phyloP scores from a whole-genome alignment of 78 protist genomes.

The Dictyostelium discoideum region DNA sequence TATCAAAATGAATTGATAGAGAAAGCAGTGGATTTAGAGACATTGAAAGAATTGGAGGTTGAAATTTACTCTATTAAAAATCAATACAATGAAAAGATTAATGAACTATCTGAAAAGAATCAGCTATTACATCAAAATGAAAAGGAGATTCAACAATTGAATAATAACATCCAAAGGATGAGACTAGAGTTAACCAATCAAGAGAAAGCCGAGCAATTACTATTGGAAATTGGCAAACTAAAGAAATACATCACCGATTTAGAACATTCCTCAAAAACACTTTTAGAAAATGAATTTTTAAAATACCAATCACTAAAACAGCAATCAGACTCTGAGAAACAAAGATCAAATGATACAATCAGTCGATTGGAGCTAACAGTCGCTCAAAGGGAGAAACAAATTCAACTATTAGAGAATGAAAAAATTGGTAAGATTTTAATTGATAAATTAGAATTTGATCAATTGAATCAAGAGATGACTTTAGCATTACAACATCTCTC shows the following conservation, averaged over 20 bases:
- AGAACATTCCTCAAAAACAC: neutral
- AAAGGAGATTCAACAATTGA: neutral
- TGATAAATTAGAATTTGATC: neutral
- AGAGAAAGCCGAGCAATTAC: slow-evolving; percentile 3
- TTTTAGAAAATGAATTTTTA: neutral
- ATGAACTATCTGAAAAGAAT: neutral
- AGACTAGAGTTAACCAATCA: slow-evolving; percentile 24
- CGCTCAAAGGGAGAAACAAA: slow-evolving; percentile 6
- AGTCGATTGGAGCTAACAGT: neutral
- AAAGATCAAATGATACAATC: neutral
- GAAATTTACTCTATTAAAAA: neutral
- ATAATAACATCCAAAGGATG: neutral
- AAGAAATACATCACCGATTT: neutral
- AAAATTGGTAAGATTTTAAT: neutral
- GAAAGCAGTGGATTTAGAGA: neutral
- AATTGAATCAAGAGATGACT: neutral
- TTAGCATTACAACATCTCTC: neutral
- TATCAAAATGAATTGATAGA: neutral
- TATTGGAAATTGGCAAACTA: neutral
- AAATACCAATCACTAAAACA: neutral
- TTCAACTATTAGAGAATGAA: slow-evolving; percentile 5
- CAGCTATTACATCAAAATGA: neutral
- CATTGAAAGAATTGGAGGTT: neutral
- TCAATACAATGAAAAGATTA: neutral
- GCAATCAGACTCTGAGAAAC: neutral